These are phyloP conservation scores for Plantago rigida DNA, from an alignment of 305 asterid species.

Conservation along the genomic window DNA sequence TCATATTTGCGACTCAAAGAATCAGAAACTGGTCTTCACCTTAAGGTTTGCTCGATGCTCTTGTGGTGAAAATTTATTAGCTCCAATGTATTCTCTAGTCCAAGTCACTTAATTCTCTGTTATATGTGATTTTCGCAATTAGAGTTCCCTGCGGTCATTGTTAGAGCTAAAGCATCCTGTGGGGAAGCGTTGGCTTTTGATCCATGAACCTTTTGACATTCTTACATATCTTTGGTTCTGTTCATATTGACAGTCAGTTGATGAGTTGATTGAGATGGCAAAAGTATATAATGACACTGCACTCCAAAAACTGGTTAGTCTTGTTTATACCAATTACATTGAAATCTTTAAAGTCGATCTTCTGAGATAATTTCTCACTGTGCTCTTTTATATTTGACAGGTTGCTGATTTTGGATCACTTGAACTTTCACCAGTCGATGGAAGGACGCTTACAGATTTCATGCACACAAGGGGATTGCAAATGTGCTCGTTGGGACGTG, in stretches of 20 bases:
- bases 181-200: slow-evolving; percentile 12
- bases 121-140: slow-evolving; percentile 19
- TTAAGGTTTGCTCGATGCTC: slow-evolving; percentile 45
- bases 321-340: slow-evolving; percentile 19
- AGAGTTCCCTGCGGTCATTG: slow-evolving; percentile 17
- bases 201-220: slow-evolving; percentile 17
- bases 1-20: slow-evolving; percentile 73
- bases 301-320: slow-evolving; percentile 70
- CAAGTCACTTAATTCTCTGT: slow-evolving; percentile 12
- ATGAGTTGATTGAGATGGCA: slow-evolving; percentile 75
- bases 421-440: slow-evolving; percentile 71
- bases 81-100: slow-evolving; percentile 21
- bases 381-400: slow-evolving; percentile 30
- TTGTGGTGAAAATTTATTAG: slow-evolving; percentile 22
- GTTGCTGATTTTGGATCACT: slow-evolving; percentile 82
- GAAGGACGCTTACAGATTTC: slow-evolving; percentile 69
- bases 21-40: slow-evolving; percentile 84
- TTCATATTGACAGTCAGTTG: slow-evolving; percentile 55
- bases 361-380: slow-evolving; percentile 24
- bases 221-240: slow-evolving; percentile 29
- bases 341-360: slow-evolving; percentile 10
- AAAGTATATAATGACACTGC: slow-evolving; percentile 68
- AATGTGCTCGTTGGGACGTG: slow-evolving; percentile 75
- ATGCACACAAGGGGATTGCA: slow-evolving; percentile 77
- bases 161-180: slow-evolving; percentile 9